phyloP scores from a whole-genome alignment of 768 basidiomycete genomes.

The Leccinum disarticulatum region DNA sequence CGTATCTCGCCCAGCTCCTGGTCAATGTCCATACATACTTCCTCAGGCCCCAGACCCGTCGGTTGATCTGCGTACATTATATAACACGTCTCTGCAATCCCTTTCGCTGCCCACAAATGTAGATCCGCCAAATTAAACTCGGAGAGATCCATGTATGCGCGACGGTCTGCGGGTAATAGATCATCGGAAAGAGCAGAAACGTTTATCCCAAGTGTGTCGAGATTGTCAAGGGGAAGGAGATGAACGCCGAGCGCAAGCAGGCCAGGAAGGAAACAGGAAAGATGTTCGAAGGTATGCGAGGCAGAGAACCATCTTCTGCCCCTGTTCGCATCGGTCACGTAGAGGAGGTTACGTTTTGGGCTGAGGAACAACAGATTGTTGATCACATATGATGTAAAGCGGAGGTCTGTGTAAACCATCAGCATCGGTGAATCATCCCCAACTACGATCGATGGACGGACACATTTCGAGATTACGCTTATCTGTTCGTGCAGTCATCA shows the following conservation, averaged over 20 bases:
- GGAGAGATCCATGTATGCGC: constrained; percentile 38
- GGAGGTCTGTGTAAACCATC: constrained; percentile 47
- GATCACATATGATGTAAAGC: constrained; percentile 58
- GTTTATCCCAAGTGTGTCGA: constrained; percentile 48
- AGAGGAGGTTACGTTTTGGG: constrained; percentile 37
- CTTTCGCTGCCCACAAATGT: constrained; percentile 74
- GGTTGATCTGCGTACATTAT: constrained; percentile 71
- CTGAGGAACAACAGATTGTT: constrained; percentile 43
- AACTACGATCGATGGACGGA: constrained; percentile 35
- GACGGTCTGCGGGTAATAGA: constrained; percentile 17
- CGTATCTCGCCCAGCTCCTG: neutral
- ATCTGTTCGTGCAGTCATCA: constrained; percentile 64
- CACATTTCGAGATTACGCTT: constrained; percentile 63
- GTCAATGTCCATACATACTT: neutral
- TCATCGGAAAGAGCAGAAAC: constrained; percentile 34
- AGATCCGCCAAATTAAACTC: constrained; percentile 53
- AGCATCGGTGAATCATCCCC: neutral
- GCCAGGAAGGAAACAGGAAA: constrained; percentile 80
- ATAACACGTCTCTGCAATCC: constrained; percentile 72
- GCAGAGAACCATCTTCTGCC: constrained; percentile 29
- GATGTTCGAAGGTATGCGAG: constrained; percentile 60
- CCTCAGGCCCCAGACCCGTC: constrained; percentile 67
- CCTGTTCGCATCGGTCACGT: constrained; percentile 54
- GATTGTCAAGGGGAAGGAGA: constrained; percentile 55
- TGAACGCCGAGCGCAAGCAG: constrained; percentile 71